phyloP scores from a whole-genome alignment of 148 eudicot species.

The Selenicereus undatus region DNA sequence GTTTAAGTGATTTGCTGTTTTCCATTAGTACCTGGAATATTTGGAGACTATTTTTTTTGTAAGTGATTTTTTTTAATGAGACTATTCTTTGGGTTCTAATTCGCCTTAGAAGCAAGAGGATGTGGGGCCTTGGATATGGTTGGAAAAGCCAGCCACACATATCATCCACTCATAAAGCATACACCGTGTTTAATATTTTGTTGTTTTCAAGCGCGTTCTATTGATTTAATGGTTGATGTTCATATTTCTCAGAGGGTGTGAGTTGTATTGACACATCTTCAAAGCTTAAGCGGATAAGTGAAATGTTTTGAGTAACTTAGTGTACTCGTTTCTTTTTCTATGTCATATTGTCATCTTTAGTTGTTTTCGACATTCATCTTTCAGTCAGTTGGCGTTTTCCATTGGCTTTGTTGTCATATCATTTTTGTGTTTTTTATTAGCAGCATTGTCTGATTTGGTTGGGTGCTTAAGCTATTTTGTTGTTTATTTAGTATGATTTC shows the following conservation, averaged over 20 bases:
- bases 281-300: not conserved
- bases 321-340: not conserved
- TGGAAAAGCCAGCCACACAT: not conserved
- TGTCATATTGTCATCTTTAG: not conserved
- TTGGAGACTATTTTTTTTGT: not conserved
- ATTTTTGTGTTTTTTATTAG: not conserved
- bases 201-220: not conserved
- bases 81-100: not conserved
- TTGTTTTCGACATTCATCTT: not conserved
- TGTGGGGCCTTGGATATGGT: not conserved
- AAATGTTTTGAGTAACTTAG: not conserved
- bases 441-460: not conserved
- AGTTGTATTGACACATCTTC: not conserved
- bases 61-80: too few species aligned
- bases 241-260: not conserved
- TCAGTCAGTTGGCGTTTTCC: not conserved
- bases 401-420: not conserved
- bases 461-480: not conserved
- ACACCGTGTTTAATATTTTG: not conserved
- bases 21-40: not conserved
- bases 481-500: not conserved
- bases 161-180: too few species aligned
- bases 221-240: not conserved
- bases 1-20: constrained; percentile 1
- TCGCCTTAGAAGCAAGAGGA: not conserved